These are phyloP conservation scores for Debaryomyces maramus DNA, from an alignment of 805 yeast species.

Conservation along the genomic window DNA sequence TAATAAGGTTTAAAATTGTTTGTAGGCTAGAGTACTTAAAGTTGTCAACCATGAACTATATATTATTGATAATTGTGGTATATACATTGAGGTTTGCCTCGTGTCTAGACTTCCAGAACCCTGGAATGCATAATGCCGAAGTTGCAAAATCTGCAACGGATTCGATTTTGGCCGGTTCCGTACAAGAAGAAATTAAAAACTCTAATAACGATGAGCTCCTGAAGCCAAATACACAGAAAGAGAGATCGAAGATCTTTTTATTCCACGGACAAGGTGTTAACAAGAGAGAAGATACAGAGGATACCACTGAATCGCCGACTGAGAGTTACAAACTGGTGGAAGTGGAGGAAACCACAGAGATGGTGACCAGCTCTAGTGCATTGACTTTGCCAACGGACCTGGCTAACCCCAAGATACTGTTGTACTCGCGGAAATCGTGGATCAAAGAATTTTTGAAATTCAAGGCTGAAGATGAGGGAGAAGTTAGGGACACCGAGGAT, in stretches of 20 bases:
- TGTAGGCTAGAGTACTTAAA: too few species aligned
- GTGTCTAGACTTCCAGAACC: too few species aligned
- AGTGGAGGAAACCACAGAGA: too few species aligned
- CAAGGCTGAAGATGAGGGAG: conserved; percentile 6
- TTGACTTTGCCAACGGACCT: background rate
- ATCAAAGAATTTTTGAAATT: conserved; percentile 23
- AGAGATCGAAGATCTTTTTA: background rate
- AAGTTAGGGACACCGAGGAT: conserved; percentile 6
- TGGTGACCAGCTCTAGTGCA: background rate
- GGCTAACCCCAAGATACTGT: background rate
- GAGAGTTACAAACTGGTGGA: background rate
- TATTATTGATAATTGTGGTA: background rate
- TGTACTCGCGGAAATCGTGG: conserved; percentile 21
- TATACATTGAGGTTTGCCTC: background rate
- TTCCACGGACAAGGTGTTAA: background rate
- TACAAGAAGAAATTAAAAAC: too few species aligned
- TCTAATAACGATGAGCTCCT: background rate
- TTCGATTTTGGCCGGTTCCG: too few species aligned
- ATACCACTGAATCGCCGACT: background rate
- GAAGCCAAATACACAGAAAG: background rate
- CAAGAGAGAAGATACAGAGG: background rate
- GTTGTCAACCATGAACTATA: background rate
- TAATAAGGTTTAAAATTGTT: too few species aligned
- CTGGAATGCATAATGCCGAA: too few species aligned
- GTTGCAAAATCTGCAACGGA: too few species aligned